Percentiles rank a stretch among this genome's conserved stretches.
Evolutionary conservation across 1,139 yeast genomes (phyloP).

Genomic region (Blastobotrys ciferrii): DNA sequence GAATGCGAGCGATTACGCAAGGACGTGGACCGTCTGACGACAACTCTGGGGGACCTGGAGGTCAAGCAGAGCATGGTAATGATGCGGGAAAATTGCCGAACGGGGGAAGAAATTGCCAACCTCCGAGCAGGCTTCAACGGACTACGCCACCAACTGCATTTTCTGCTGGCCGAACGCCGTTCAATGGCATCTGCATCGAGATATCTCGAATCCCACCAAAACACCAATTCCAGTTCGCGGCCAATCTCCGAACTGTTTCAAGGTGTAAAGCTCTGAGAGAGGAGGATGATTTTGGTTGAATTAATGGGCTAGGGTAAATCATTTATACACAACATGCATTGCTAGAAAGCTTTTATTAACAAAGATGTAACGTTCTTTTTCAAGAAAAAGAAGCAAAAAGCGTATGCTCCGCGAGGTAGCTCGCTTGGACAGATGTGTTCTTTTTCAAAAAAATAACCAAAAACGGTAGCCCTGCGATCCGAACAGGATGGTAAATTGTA

Average conservation of each 20-base stretch:
- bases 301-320: no score
- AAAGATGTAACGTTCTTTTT: no score
- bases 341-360: not conserved
- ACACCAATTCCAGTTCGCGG: constrained; percentile 1
- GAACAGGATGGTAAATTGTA: no score
- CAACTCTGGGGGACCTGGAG: constrained; percentile 36
- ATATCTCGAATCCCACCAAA: not conserved
- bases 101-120: constrained; percentile 36
- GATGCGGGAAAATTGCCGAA: constrained; percentile 37
- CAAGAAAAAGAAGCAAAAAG: no score
- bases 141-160: constrained; percentile 39
- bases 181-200: constrained; percentile 3
- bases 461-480: no score
- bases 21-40: constrained; percentile 35
- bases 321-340: no score
- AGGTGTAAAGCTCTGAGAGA: constrained; percentile 3
- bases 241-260: constrained; percentile 7
- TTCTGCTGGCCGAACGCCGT: constrained; percentile 35
- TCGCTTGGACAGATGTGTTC: no score
- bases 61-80: constrained; percentile 36
- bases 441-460: no score
- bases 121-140: constrained; percentile 36
- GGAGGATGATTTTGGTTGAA: not conserved
- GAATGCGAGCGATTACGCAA: constrained; percentile 39
- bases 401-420: no score